Percentiles rank a stretch among this genome's conserved stretches.
phyloP scores from a whole-genome alignment of 1,284 basidiomycete genomes.

The Taiwanofungus camphoratus region DNA sequence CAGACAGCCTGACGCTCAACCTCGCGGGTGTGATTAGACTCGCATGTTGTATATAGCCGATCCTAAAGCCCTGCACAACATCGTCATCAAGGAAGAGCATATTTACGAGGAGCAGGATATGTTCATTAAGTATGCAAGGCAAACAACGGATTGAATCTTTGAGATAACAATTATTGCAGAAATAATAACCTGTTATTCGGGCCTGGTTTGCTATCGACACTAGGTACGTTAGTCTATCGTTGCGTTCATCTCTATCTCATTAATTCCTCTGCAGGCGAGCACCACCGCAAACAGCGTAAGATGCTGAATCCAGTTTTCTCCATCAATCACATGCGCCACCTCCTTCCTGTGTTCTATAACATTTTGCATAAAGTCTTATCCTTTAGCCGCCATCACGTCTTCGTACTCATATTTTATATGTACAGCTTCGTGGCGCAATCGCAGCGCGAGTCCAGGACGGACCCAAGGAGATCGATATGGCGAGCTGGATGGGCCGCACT shows the following conservation, averaged over 20 bases:
- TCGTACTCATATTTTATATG: too few species aligned
- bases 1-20: background rate
- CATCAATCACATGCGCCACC: constrained; percentile 11
- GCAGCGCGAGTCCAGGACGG: background rate
- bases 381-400: background rate
- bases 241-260: background rate
- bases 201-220: background rate
- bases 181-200: constrained; percentile 1
- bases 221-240: too few species aligned
- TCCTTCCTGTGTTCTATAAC: constrained; percentile 9
- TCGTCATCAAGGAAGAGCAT: constrained; percentile 29
- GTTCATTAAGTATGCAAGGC: constrained; percentile 2
- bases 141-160: too few species aligned
- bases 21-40: constrained; percentile 13
- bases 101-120: constrained; percentile 21
- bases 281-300: constrained; percentile 12
- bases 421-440: background rate
- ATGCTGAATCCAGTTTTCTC: constrained; percentile 14
- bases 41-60: constrained; percentile 20
- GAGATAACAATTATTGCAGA: background rate
- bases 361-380: constrained; percentile 8
- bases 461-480: too few species aligned
- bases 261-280: constrained; percentile 3
- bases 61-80: constrained; percentile 23
- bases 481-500: too few species aligned